Conservation (phyloP, 345 rosid species). For the Euphorbia lathyris region DNA sequence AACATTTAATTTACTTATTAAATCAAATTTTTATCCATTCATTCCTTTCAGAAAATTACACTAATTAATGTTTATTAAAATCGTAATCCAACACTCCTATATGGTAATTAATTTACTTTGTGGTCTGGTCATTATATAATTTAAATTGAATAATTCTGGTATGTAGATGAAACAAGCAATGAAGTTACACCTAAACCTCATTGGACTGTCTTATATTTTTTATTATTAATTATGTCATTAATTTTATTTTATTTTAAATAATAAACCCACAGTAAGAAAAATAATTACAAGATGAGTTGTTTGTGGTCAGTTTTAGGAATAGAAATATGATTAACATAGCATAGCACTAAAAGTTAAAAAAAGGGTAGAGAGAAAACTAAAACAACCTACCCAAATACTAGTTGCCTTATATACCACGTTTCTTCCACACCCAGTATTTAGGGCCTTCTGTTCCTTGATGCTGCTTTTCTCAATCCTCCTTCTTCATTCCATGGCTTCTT, state of each 20-base stretch:
- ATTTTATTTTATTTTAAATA: neutral
- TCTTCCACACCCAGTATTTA: constrained; percentile 41
- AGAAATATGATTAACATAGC: neutral
- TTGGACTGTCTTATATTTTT: constrained; percentile 2
- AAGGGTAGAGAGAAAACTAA: constrained; percentile 15
- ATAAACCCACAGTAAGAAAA: neutral
- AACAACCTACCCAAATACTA: constrained; percentile 34
- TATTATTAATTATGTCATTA: neutral
- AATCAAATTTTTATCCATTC: neutral
- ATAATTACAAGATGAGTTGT: constrained; percentile 2
- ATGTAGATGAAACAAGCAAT: constrained; percentile 5
- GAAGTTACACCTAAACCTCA: neutral
- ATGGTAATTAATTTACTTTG: neutral
- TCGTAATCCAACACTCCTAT: neutral
- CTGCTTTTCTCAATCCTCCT: constrained; percentile 21
- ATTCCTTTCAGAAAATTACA: neutral
- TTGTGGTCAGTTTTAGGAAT: constrained; percentile 12
- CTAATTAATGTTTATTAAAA: neutral
- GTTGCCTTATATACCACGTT: constrained; percentile 64
- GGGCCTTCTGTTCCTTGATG: constrained; percentile 23
- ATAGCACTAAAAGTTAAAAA: neutral
- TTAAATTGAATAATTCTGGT: neutral
- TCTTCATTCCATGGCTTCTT: constrained; percentile 34
- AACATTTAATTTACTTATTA: neutral
- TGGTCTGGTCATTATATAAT: neutral